Conservation (phyloP, 108 stramenopile genomes). For the Pseudonitzschia multistriata region DNA sequence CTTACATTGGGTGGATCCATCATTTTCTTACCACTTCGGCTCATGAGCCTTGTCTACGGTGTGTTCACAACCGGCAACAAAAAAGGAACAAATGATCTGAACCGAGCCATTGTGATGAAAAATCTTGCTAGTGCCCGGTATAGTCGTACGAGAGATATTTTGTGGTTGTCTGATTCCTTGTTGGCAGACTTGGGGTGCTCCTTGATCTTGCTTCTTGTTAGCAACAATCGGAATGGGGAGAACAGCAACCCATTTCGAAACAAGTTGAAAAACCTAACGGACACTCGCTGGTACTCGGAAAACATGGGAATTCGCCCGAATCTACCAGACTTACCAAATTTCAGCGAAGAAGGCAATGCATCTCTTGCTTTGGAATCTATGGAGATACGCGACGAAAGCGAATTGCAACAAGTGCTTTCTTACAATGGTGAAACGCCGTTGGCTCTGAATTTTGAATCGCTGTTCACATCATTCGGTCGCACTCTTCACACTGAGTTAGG, state of each 20-base stretch:
- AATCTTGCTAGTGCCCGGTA: conserved; percentile 8
- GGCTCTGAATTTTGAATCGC: conserved; percentile 69
- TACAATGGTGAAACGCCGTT: conserved; percentile 13
- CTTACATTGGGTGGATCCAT: conserved; percentile 56
- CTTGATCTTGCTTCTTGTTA: conserved; percentile 55
- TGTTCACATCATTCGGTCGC: conserved; percentile 64
- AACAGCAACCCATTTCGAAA: conserved; percentile 54
- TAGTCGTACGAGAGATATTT: conserved; percentile 61
- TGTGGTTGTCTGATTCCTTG: conserved; percentile 71
- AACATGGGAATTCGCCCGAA: not conserved
- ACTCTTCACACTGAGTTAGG: conserved; percentile 71
- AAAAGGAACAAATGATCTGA: not conserved
- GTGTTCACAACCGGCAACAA: conserved; percentile 16
- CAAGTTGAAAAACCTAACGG: conserved; percentile 51
- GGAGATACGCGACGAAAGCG: conserved; percentile 11
- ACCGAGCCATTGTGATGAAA: conserved; percentile 5
- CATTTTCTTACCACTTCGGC: conserved; percentile 72
- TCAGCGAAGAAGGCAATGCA: conserved; percentile 12
- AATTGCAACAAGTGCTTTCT: not conserved
- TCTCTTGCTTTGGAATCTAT: conserved; percentile 1
- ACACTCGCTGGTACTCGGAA: conserved; percentile 67
- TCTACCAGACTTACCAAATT: conserved; percentile 31
- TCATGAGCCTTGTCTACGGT: conserved; percentile 55
- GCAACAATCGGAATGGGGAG: conserved; percentile 55
- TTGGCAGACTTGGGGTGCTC: conserved; percentile 60